Base-by-base conservation (phyloP, 805 yeast genomes). In the Pichia exigua region DNA sequence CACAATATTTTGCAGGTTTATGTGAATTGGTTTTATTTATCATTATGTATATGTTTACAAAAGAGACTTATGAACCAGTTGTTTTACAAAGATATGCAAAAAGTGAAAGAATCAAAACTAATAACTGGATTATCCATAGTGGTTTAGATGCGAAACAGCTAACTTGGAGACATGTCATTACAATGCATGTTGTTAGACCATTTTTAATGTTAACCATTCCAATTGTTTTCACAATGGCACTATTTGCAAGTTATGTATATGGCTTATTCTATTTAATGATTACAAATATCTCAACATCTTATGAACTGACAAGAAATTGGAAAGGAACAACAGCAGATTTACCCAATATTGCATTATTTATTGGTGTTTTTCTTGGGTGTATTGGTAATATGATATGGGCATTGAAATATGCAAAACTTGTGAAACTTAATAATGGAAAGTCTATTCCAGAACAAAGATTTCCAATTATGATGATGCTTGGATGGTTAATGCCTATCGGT, bases 391-490 rank as follows among this genome's bases (percentile, higher is more conserved):
- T 68, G 67, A 69, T 57, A 10, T 55, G 54, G 55, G 51, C 59
- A 17, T 57, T 50, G 22, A 53, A 46, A 38, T 59, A 58, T 43
- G 53, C 53, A 3, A 45, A 22, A 32, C 11, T 54, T 10, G 46
- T 59, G 2, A 35, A 26, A 45, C 55, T 28, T 20, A 70, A 71
- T 48, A 66, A 68, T n/a, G 78, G 79, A 7, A 66, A 65, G 42
- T 76, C 82, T 0, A 63, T 78, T 21, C 86, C 88, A 1, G 87
- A 83, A 60, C 78, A 78, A 58, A 71, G 87, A 47, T 70, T 82
- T 53, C 74, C 74, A 10, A 70, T 79, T 2, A 74, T 81, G 79
- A 78, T 79, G 54, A 64, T 70, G 17, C 69, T 77, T 20, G 81
- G 85, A 1, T 55, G 82, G 38, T 60, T 75, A 18, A 73, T 80